Base-by-base conservation (phyloP, 1,139 yeast genomes). In the Nakaseomyces nivariensis region DNA sequence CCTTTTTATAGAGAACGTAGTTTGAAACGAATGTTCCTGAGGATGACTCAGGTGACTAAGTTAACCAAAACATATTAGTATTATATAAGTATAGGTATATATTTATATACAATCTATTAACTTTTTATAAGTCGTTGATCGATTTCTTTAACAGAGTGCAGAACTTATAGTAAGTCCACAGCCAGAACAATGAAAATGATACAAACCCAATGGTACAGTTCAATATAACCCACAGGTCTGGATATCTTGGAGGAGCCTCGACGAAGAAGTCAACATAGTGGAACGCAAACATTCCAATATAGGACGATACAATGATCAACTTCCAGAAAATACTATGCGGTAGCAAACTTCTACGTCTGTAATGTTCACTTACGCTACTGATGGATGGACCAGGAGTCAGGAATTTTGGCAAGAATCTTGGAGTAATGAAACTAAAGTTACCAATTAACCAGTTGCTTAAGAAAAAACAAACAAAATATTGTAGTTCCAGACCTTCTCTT, bases 391-490 rank as follows among this genome's bases (percentile, higher is more conserved):
- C 72, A 22, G 74, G 75, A 1, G 74, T 71, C 48, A 73, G 56
- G 44, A 67, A 64, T 33, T 62, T 67, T 27, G 77, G 78, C 43
- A 72, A 51, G 48, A 70, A 67, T 43, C 64, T 72, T 49, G 79
- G 72, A 1, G 72, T 69, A 9, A 66, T 56, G 51, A 70, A 68
- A 52, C 72, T 67, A 51, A 77, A 70, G 45, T 81, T 82, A 11
- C 90, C 88, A 61, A 87, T 73, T 37, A 92, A 71, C 96, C 97
- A 92, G 65, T 90, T 90, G 64, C 88, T 82, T 57, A 88, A 64
- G 5, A 80, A 64, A 22, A 78, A 70, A 50, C 81, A 68, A 5
- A 80, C 81, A 48, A 74, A 67, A 64, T 86, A 90, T 66, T 92
- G 98, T 51, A 90, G 70, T 0, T 67, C 67, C 41, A 92, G 73